Percentiles rank a stretch among this genome's conserved stretches.
Evolutionary conservation across 2,329 filamentous ascomycete genomes (phyloP).

Genomic region (Xylaria sp.): DNA sequence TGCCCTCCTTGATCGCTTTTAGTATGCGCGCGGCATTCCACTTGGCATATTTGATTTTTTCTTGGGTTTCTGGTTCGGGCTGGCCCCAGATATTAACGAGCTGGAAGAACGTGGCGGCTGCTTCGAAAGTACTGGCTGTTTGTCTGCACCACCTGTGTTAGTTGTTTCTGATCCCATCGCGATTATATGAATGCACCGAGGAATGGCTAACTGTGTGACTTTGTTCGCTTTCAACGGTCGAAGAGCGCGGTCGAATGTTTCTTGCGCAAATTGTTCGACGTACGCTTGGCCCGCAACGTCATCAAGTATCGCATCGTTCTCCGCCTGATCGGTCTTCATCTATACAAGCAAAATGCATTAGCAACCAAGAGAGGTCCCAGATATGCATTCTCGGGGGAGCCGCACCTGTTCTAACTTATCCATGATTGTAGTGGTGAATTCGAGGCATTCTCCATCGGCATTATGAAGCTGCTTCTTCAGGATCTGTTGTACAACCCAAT

Average conservation of each 20-base stretch:
- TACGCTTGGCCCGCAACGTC: slow-evolving; percentile 90
- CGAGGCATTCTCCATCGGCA: slow-evolving; percentile 78
- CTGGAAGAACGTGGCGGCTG: slow-evolving; percentile 92
- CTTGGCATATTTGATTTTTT: slow-evolving; percentile 96
- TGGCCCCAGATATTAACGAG: slow-evolving; percentile 85
- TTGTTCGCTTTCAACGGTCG: slow-evolving; percentile 83
- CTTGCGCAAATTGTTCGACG: slow-evolving; percentile 91
- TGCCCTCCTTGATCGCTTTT: slow-evolving; percentile 89
- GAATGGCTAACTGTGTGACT: slow-evolving; percentile 73
- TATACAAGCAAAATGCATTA: slow-evolving; percentile 47
- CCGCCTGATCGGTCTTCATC: slow-evolving; percentile 77
- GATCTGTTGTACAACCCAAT: slow-evolving; percentile 93
- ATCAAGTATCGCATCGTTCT: slow-evolving; percentile 86
- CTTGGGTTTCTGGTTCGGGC: slow-evolving; percentile 77
- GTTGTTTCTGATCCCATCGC: neutral
- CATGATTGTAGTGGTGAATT: slow-evolving; percentile 86
- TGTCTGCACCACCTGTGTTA: slow-evolving; percentile 64
- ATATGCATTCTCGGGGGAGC: neutral
- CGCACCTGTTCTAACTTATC: slow-evolving; percentile 85
- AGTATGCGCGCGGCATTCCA: slow-evolving; percentile 93
- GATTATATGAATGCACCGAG: neutral
- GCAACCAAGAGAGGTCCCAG: slow-evolving; percentile 28
- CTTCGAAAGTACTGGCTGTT: slow-evolving; percentile 94
- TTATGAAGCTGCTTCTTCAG: slow-evolving; percentile 83
- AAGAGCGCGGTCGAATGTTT: slow-evolving; percentile 87